These are phyloP conservation scores for Lophiostoma macrostomum DNA, from an alignment of 495 filamentous ascomycete species.

Conservation along the genomic window DNA sequence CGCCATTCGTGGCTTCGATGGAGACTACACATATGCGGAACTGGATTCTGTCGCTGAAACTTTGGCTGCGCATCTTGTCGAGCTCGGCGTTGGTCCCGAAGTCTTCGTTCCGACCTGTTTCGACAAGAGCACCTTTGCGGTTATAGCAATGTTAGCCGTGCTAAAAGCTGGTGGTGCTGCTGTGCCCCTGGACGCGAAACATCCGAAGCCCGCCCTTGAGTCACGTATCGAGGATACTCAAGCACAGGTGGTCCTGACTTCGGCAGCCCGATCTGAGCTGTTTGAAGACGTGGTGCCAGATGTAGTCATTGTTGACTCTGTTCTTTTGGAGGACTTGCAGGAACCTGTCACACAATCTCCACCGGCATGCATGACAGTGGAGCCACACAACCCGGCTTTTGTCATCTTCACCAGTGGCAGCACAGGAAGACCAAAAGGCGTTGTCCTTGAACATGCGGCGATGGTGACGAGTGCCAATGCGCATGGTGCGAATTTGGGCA, in stretches of 20 bases:
- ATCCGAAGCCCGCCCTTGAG: conserved; percentile 30
- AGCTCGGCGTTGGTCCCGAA: conserved; percentile 49
- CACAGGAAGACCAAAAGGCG: conserved; percentile 28
- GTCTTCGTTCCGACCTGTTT: conserved; percentile 54
- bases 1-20: conserved; percentile 31
- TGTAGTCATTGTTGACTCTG: conserved; percentile 27
- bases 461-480: conserved; percentile 23
- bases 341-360: not conserved
- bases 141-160: conserved; percentile 43
- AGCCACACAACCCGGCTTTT: conserved; percentile 24
- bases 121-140: conserved; percentile 47
- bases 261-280: conserved; percentile 13
- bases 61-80: conserved; percentile 26
- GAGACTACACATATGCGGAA: conserved; percentile 27
- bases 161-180: conserved; percentile 42
- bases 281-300: conserved; percentile 33
- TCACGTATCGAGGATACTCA: conserved; percentile 25
- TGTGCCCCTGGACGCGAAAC: conserved; percentile 29
- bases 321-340: conserved; percentile 22
- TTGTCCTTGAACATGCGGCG: conserved; percentile 22
- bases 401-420: conserved; percentile 33
- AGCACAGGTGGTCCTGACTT: conserved; percentile 28
- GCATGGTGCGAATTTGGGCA: conserved; percentile 22
- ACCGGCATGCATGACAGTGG: conserved; percentile 12
- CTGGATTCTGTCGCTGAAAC: conserved; percentile 19